Conservation (phyloP, 768 basidiomycete genomes). For the Roridomyces roridus region DNA sequence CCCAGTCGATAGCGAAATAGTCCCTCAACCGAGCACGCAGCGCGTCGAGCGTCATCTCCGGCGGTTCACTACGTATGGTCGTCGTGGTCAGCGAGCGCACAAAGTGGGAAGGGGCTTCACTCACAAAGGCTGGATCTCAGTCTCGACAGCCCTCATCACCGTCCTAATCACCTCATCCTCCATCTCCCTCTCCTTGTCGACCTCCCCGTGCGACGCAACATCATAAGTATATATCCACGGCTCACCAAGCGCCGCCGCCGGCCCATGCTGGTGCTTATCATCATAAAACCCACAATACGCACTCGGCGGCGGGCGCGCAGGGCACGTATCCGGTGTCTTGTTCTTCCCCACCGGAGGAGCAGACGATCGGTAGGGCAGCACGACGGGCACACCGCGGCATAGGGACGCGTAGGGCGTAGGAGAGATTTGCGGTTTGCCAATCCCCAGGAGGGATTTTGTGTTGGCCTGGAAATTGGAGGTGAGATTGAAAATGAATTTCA, state of each 20-base stretch:
- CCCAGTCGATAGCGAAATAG: constrained; percentile 21
- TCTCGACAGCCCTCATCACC: constrained; percentile 7
- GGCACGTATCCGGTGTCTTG: constrained; percentile 7
- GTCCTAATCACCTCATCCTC: constrained; percentile 5
- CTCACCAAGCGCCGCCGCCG: constrained; percentile 14
- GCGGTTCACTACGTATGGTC: constrained; percentile 8
- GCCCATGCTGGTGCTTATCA: constrained; percentile 15
- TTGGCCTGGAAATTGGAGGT: constrained; percentile 2
- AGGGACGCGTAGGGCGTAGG: constrained; percentile 17
- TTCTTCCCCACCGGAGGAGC: too few relatives aligned
- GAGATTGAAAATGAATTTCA: background rate
- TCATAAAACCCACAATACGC: constrained; percentile 15
- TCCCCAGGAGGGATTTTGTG: constrained; percentile 15
- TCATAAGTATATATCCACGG: constrained; percentile 17
- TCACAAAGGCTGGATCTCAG: constrained; percentile 13
- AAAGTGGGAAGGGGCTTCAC: background rate
- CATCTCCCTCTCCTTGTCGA: too few relatives aligned
- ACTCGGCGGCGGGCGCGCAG: background rate
- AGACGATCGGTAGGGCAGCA: constrained; percentile 14
- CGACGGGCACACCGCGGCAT: constrained; percentile 17
- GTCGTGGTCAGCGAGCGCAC: background rate
- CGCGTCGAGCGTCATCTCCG: constrained; percentile 6
- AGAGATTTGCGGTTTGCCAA: constrained; percentile 16
- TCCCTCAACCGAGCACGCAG: constrained; percentile 1
- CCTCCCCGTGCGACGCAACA: constrained; percentile 1